A percentile compares a stretch with the other conserved stretches of the same genome.
These are phyloP conservation scores for Alternaria atra DNA, from an alignment of 2,329 filamentous ascomycete genomes.

Conservation along the genomic window DNA sequence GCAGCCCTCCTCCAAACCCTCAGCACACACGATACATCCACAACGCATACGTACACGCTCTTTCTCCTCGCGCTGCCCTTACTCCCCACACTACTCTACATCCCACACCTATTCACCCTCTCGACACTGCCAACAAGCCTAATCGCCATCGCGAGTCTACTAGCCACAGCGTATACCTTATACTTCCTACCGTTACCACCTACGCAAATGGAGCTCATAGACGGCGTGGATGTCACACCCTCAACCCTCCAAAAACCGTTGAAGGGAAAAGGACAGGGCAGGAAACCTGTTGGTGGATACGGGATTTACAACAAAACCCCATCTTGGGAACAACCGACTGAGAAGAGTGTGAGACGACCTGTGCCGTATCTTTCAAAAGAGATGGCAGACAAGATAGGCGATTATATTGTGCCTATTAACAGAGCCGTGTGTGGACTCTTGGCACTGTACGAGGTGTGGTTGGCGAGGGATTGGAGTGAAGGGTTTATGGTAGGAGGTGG, in stretches of 20 bases:
- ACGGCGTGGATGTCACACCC: conserved; percentile 12
- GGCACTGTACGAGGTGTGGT: conserved; percentile 53
- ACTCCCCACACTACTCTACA: conserved; percentile 64
- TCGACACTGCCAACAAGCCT: conserved; percentile 59
- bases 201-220: conserved; percentile 51
- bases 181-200: conserved; percentile 63
- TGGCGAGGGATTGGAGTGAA: conserved; percentile 31
- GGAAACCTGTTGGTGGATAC: conserved; percentile 12
- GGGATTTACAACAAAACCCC: conserved; percentile 14
- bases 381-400: conserved; percentile 61
- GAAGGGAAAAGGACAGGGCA: conserved; percentile 25
- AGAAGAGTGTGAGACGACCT: conserved; percentile 17
- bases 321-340: conserved; percentile 12
- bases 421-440: conserved; percentile 62
- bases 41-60: conserved; percentile 60
- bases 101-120: conserved; percentile 57
- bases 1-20: conserved; percentile 37
- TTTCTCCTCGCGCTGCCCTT: conserved; percentile 69
- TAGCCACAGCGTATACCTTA: conserved; percentile 69
- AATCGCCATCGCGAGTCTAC: conserved; percentile 70
- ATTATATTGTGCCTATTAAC: conserved; percentile 69
- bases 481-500: conserved; percentile 47
- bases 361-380: conserved; percentile 37
- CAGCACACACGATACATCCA: conserved; percentile 49
- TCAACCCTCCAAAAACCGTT: neutral